Percentiles rank a stretch among this genome's conserved stretches.
phyloP scores from a whole-genome alignment of 2,329 filamentous ascomycete species.

The Talaromyces pinophilus region DNA sequence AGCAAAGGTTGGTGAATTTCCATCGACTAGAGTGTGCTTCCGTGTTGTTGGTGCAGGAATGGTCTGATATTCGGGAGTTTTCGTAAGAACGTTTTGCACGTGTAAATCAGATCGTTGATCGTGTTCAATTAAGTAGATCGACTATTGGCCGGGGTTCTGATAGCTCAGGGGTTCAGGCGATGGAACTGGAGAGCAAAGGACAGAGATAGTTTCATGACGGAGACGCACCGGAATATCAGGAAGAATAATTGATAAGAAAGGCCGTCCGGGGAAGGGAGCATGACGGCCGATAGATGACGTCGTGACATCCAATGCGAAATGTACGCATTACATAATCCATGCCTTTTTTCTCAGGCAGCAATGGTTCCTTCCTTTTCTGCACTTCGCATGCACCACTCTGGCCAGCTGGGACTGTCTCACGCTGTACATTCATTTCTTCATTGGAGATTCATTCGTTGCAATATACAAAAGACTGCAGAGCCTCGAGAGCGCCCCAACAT shows the following conservation, averaged over 20 bases:
- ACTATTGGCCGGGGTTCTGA: background rate
- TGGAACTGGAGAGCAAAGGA: background rate
- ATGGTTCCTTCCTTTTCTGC: background rate
- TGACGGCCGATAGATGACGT: slow-evolving; percentile 6
- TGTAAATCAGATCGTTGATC: slow-evolving; percentile 1
- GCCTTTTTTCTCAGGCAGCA: slow-evolving; percentile 14
- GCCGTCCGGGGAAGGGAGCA: background rate
- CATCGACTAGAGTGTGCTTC: background rate
- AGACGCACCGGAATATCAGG: background rate
- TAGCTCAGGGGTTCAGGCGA: background rate
- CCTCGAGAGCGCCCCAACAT: background rate
- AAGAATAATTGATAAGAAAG: background rate
- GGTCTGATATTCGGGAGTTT: background rate
- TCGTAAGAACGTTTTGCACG: background rate
- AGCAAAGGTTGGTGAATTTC: slow-evolving; percentile 42
- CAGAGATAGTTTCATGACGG: background rate
- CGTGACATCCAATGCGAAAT: slow-evolving; percentile 2
- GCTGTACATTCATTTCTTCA: background rate
- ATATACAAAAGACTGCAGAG: background rate
- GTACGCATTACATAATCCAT: background rate
- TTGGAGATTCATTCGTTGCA: background rate
- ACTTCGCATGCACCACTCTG: background rate
- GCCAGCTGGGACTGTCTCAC: background rate
- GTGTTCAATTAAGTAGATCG: background rate
- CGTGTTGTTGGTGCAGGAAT: background rate